A percentile compares a stretch with the other conserved stretches of the same genome.
phyloP scores from a whole-genome alignment of 179 eudicot species.

The Sideroxylon spinosum region DNA sequence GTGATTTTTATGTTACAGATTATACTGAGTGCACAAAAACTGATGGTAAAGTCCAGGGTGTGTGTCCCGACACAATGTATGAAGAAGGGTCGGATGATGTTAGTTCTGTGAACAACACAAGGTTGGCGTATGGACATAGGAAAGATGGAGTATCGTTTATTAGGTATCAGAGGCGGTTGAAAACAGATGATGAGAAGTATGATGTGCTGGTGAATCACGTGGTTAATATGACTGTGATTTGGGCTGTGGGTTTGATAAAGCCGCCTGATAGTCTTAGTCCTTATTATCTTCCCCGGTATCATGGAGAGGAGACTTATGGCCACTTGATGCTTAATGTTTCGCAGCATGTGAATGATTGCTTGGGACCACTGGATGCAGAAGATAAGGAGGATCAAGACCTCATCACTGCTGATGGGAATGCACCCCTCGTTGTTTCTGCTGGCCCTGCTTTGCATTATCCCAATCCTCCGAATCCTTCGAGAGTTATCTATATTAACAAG shows the following conservation, averaged over 20 bases:
- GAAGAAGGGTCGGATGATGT: slow-evolving; percentile 36
- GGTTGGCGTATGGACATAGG: slow-evolving; percentile 77
- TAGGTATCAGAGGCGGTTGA: slow-evolving; percentile 56
- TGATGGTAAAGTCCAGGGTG: slow-evolving; percentile 59
- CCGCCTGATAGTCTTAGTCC: slow-evolving; percentile 79
- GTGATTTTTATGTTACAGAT: slow-evolving; percentile 73
- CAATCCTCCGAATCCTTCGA: slow-evolving; percentile 86
- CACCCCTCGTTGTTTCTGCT: slow-evolving; percentile 69
- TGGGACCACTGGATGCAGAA: slow-evolving; percentile 85
- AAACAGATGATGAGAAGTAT: slow-evolving; percentile 56
- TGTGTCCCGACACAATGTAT: slow-evolving; percentile 72
- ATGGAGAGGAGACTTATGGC: slow-evolving; percentile 68
- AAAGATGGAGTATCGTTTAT: slow-evolving; percentile 84
- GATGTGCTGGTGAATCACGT: slow-evolving; percentile 54
- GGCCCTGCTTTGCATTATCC: slow-evolving; percentile 78
- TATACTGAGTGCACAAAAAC: slow-evolving; percentile 65
- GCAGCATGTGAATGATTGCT: slow-evolving; percentile 58
- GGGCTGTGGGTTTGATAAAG: slow-evolving; percentile 84
- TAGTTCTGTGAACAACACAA: slow-evolving; percentile 52
- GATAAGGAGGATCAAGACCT: slow-evolving; percentile 92
- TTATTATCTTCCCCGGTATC: slow-evolving; percentile 79
- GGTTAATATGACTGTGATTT: slow-evolving; percentile 62
- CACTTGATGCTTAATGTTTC: slow-evolving; percentile 63
- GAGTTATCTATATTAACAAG: slow-evolving; percentile 84
- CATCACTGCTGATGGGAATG: slow-evolving; percentile 69